phyloP scores from a whole-genome alignment of 768 basidiomycete genomes.

The Scleroderma bovista region DNA sequence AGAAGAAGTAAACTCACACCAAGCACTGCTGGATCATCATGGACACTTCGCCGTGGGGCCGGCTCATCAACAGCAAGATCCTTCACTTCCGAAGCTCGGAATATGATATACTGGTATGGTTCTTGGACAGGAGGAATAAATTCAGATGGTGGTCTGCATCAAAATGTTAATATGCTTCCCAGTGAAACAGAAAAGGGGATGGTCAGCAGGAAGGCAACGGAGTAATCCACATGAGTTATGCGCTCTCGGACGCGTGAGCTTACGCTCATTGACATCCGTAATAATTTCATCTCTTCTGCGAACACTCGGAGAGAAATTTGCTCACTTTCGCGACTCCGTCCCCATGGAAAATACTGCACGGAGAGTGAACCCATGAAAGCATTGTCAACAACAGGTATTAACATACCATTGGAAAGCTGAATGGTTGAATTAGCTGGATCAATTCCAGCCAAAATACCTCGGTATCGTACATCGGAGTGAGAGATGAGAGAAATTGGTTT shows the following conservation, averaged over 20 bases:
- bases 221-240: constrained; percentile 50
- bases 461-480: constrained; percentile 86
- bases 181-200: not conserved
- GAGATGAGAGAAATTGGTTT: constrained; percentile 89
- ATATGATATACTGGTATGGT: constrained; percentile 87
- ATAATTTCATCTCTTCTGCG: constrained; percentile 30
- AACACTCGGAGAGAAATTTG: not conserved
- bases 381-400: constrained; percentile 1
- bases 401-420: constrained; percentile 75
- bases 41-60: constrained; percentile 53
- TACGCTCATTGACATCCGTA: constrained; percentile 36
- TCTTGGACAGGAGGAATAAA: constrained; percentile 81
- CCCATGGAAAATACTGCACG: constrained; percentile 76
- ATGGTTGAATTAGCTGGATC: constrained; percentile 84
- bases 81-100: constrained; percentile 86
- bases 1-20: constrained; percentile 48
- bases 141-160: constrained; percentile 57
- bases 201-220: constrained; percentile 65
- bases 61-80: constrained; percentile 82
- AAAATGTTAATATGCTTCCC: constrained; percentile 21
- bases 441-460: constrained; percentile 82
- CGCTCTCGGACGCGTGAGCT: constrained; percentile 37
- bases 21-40: constrained; percentile 81
- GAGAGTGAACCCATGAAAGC: not conserved
- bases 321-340: constrained; percentile 77